Base-by-base conservation (phyloP, 768 basidiomycete genomes). In the Termitomyces sp. region DNA sequence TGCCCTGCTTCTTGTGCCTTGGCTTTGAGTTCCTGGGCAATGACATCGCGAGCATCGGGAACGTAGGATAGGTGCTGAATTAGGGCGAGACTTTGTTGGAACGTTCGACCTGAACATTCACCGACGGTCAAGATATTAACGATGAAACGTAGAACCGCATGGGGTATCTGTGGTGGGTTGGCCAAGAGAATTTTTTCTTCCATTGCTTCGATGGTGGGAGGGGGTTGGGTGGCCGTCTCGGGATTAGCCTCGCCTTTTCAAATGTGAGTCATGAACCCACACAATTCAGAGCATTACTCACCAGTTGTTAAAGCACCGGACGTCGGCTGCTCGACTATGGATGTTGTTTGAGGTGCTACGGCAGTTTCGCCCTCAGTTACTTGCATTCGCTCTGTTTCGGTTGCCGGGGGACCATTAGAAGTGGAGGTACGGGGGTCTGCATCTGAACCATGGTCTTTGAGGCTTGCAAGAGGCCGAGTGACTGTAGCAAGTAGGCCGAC, bases 51-150 rank as follows among this genome's bases (percentile, higher is more conserved):
- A 8, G 91, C 91, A 58, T 93, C 92, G 6, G 93, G 89, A 60
- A 98, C 84, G 71, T 84, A 83, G 0, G 95, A 95, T 22, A 98
- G 77, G 67, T 99, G 87, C 71, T 96, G 93, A 58, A 99, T 98
- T 36, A 98, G 82, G 18, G 88, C 81, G 45, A 98, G 79, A 42
- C 93, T 95, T 69, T 95, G 88, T 65, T 94, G 89, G 83, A 99
- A 99, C n/a, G 95, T 97, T 34, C 90, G 82, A 45, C 89, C 91
- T 24, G 95, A 94, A 68, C 96, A 98, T 76, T 99, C 97, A 46
- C 97, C 97, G 20, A 89, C 81, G n/a, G 97, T 98, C 62, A 99
- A 78, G 65, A 98, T 94, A 72, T 98, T 98, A 69, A 97, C 94
- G 60, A 98, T 93, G 39, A 95, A 83, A 39, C 91, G 87, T 27